Base-by-base conservation (phyloP, 345 rosid genomes). In the Chamaenerion angustifolium region DNA sequence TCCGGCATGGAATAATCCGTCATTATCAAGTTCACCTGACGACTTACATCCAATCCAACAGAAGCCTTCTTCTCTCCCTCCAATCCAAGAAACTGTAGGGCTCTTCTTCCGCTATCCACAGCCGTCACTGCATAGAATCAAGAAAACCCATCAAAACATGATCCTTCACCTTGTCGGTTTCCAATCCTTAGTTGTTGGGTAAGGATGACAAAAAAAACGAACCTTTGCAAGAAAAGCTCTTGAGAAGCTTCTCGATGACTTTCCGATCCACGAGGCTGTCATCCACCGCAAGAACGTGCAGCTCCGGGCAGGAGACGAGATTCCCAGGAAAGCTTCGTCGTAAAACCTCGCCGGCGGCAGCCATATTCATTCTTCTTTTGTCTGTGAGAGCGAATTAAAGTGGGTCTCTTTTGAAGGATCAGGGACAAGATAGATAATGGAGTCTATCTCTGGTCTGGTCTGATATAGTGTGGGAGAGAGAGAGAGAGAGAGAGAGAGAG, bases 281-380 rank as follows among this genome's bases (percentile, higher is more conserved):
- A 52, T 89, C 95, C 3, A 89, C 95, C 43, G 95, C 97, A 15
- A 89, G 97, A 70, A 89, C 95, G 69, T 85, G 97, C 35, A 83
- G 69, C 69, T 89, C 85, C 54, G 65, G 60, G 25, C 25, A 21
- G 25, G 25, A 21, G 25, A 21, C 3, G 77, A 64, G 25, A 21
- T 56, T 44, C 2, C 27, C 56, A 10, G 62, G 49, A 16, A 49
- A 5, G n/a, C 46, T 46, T n/a, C 43, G 49, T 11, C 51, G 49
- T 31, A 58, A 43, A 27, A 58, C 54, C n/a, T 43, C 45, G 27
- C 63, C 56, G 27, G 63, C 56, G 23, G 46, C 18, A 3, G 63
- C 42, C 63, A 58, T 58, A 2, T 50, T 1, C 4, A 13, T 14
- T 13, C 11, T 31, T 35, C 4, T 48, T 37, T n/a, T n/a, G n/a